Percentiles rank a stretch among this genome's conserved stretches.
These are phyloP conservation scores for Solanum okadae DNA, from an alignment of 257 asterid species.

Conservation along the genomic window DNA sequence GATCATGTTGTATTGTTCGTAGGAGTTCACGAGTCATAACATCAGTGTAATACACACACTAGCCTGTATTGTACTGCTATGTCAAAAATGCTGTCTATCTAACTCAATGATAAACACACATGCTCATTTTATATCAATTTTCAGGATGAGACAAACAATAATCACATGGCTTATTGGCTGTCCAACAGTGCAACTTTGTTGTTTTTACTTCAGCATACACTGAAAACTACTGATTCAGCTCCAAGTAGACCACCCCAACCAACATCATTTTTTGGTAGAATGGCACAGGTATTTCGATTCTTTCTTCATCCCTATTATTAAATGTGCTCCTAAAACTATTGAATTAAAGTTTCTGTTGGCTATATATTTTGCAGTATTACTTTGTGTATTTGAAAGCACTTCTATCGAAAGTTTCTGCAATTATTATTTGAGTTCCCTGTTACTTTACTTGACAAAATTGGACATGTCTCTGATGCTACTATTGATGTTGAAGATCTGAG, in stretches of 20 bases:
- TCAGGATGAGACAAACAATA: conserved; percentile 62
- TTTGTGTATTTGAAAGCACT: neutral
- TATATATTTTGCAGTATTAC: neutral
- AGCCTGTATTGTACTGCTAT: neutral
- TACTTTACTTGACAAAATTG: neutral
- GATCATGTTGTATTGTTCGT: neutral
- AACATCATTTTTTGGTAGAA: conserved; percentile 71
- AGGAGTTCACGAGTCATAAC: neutral
- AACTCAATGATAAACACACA: neutral
- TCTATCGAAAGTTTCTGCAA: neutral
- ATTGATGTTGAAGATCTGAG: neutral
- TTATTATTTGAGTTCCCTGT: neutral
- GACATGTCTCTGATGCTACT: neutral
- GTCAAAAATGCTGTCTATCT: neutral
- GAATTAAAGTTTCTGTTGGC: neutral
- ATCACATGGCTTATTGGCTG: conserved; percentile 74
- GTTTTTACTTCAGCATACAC: conserved; percentile 65
- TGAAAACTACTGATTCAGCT: conserved; percentile 31
- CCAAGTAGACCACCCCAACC: conserved; percentile 58
- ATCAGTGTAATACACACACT: neutral
- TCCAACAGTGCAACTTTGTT: conserved; percentile 66
- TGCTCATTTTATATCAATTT: neutral
- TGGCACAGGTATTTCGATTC: conserved; percentile 42
- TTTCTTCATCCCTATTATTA: neutral
- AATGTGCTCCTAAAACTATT: neutral